These are phyloP conservation scores for Jacaranda copaia DNA, from an alignment of 257 asterid genomes.

Conservation along the genomic window DNA sequence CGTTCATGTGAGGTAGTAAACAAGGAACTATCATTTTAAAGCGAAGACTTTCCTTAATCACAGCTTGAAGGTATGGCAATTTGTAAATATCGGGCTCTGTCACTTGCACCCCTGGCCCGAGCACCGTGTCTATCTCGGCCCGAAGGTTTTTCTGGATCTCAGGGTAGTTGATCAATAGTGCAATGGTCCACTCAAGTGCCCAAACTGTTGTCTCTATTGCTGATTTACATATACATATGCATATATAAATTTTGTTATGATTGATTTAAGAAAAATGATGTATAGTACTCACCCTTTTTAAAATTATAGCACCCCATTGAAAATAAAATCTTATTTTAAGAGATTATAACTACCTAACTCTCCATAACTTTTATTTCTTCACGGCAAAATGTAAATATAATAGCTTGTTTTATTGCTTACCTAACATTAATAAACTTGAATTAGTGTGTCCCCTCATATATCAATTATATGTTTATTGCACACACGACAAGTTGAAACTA, in stretches of 20 bases:
- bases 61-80: slow-evolving; percentile 89
- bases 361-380: no score
- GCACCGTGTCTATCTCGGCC: slow-evolving; percentile 58
- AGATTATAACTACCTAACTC: no score
- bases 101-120: slow-evolving; percentile 70
- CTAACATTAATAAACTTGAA: no score
- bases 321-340: no score
- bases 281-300: no score
- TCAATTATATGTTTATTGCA: no score
- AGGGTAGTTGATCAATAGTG: slow-evolving; percentile 80
- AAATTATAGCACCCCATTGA: no score
- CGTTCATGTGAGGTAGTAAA: slow-evolving; percentile 87
- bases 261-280: neutral
- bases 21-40: slow-evolving; percentile 75
- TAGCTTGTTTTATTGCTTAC: no score
- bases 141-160: slow-evolving; percentile 65
- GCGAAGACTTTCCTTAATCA: slow-evolving; percentile 83
- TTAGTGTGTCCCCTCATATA: no score
- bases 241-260: neutral
- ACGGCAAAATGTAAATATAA: no score
- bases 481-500: no score
- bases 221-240: slow-evolving; percentile 25
- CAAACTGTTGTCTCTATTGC: slow-evolving; percentile 89
- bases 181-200: slow-evolving; percentile 88
- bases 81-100: slow-evolving; percentile 69